Conservation (phyloP, 805 yeast species). For the Candida nanaspora region DNA sequence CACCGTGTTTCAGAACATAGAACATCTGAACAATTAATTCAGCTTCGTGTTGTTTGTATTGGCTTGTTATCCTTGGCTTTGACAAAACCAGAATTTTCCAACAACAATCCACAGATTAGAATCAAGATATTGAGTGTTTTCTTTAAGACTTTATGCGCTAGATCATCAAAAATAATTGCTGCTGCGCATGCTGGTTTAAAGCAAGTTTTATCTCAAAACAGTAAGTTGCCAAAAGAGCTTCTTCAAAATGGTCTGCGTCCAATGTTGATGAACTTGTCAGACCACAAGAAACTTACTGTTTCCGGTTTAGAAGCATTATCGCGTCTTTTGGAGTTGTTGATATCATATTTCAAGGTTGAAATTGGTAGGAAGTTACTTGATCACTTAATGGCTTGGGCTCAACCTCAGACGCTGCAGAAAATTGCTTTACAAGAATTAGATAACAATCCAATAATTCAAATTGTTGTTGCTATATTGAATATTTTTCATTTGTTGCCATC, state of each 20-base stretch:
- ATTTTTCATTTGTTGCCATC: conserved; percentile 90
- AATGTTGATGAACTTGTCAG: conserved; percentile 90
- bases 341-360: conserved; percentile 92
- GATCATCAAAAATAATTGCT: conserved; percentile 78
- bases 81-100: conserved; percentile 75
- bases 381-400: conserved; percentile 95
- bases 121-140: conserved; percentile 86
- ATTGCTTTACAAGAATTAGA: conserved; percentile 76
- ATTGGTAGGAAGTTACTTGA: conserved; percentile 90
- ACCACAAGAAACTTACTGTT: conserved; percentile 83
- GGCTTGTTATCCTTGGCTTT: conserved; percentile 74
- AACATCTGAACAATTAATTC: conserved; percentile 82
- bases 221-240: conserved; percentile 86
- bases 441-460: conserved; percentile 74
- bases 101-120: conserved; percentile 58
- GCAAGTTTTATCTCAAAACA: conserved; percentile 75
- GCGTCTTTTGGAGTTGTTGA: conserved; percentile 72
- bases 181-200: conserved; percentile 90
- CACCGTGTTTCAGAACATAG: conserved; percentile 80
- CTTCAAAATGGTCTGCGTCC: conserved; percentile 95
- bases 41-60: conserved; percentile 85
- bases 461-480: conserved; percentile 83
- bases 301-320: conserved; percentile 90
- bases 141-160: conserved; percentile 85
- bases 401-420: conserved; percentile 66